A percentile compares a stretch with the other conserved stretches of the same genome.
These are phyloP conservation scores for Tylopilus sp. DNA, from an alignment of 768 basidiomycete genomes.

Conservation along the genomic window DNA sequence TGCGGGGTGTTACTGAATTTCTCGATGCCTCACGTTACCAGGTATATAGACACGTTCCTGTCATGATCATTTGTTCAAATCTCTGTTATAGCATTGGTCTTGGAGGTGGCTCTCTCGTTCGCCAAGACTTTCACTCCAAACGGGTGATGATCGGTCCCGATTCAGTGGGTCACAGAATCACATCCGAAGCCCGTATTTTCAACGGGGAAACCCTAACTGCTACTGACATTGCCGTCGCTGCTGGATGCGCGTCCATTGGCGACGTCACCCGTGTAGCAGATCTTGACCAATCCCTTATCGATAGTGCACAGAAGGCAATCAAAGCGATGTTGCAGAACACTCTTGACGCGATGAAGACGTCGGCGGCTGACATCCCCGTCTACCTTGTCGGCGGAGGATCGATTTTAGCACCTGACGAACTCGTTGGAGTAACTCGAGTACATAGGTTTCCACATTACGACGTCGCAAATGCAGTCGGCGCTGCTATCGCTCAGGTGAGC, in stretches of 20 bases:
- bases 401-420: constrained; percentile 48
- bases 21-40: constrained; percentile 53
- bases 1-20: constrained; percentile 58
- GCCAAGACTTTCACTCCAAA: constrained; percentile 29
- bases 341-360: constrained; percentile 65
- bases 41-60: constrained; percentile 18
- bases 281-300: constrained; percentile 25
- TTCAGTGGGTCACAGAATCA: constrained; percentile 59
- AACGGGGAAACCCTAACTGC: constrained; percentile 56
- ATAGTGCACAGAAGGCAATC: constrained; percentile 39
- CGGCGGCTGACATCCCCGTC: constrained; percentile 50
- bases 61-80: not conserved
- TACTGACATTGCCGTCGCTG: constrained; percentile 55
- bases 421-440: constrained; percentile 52
- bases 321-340: constrained; percentile 43
- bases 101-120: constrained; percentile 59
- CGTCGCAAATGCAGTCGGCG: constrained; percentile 63
- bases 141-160: constrained; percentile 57
- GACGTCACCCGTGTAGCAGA: constrained; percentile 20
- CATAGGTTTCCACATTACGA: constrained; percentile 48
- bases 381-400: constrained; percentile 65
- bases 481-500: not conserved
- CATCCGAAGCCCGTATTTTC: constrained; percentile 49
- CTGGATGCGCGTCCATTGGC: constrained; percentile 31
- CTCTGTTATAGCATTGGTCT: constrained; percentile 46